Conservation (phyloP, 192 early-diverging fungal species). For the Entophlyctis luteolus region DNA sequence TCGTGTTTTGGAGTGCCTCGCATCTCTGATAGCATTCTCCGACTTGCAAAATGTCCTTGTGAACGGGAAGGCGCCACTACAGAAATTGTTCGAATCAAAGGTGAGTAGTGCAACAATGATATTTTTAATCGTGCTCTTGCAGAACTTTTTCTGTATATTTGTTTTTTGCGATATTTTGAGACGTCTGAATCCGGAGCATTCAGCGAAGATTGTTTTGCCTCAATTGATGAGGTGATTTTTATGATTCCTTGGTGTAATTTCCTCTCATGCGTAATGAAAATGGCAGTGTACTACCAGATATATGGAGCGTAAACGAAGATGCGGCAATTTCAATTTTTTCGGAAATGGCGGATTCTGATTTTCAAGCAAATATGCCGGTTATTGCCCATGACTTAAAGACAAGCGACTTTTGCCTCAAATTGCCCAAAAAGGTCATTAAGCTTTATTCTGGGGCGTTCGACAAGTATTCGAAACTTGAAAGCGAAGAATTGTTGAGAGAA, state of each 20-base stretch:
- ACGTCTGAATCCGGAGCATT: slow-evolving; percentile 65
- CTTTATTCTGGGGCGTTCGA: slow-evolving; percentile 1
- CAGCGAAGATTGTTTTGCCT: slow-evolving; percentile 70
- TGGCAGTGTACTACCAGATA: slow-evolving; percentile 1
- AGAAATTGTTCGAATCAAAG: slow-evolving; percentile 45
- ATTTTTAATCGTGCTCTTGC: not conserved
- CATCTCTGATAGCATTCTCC: slow-evolving; percentile 24
- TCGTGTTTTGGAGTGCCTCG: slow-evolving; percentile 25
- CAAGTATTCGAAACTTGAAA: slow-evolving; percentile 1
- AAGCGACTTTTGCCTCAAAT: slow-evolving; percentile 10
- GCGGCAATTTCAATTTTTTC: not conserved
- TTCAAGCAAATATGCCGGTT: not conserved
- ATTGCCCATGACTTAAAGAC: slow-evolving; percentile 20
- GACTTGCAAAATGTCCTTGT: slow-evolving; percentile 44
- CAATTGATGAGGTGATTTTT: slow-evolving; percentile 48
- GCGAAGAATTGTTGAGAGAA: no score
- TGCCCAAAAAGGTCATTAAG: slow-evolving; percentile 5
- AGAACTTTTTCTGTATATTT: slow-evolving; percentile 58
- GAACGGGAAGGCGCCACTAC: slow-evolving; percentile 44
- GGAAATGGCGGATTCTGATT: slow-evolving; percentile 5
- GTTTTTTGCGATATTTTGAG: slow-evolving; percentile 65
- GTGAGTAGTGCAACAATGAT: slow-evolving; percentile 26
- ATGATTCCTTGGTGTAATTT: not conserved
- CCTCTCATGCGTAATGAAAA: not conserved
- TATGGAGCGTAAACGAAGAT: not conserved